Evolutionary conservation across 2,329 filamentous ascomycete genomes (phyloP).

Genomic region (Arthrobotrys iridis): DNA sequence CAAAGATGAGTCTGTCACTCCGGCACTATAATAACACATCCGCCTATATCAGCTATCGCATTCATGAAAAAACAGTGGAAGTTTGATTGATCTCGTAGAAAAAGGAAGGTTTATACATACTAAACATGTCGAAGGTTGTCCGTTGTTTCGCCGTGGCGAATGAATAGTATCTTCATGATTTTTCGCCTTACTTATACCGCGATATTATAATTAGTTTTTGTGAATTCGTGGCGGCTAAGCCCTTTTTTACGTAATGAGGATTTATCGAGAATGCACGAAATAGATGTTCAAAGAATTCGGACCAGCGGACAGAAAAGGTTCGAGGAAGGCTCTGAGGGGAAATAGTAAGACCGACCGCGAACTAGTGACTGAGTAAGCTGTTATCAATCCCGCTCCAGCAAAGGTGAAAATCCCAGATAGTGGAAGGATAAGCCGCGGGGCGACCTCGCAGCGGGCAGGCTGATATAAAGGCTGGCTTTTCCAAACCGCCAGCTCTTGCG

Average conservation of each 20-base stretch:
- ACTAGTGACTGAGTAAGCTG: background rate
- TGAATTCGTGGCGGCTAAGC: no score
- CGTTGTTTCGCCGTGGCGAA: slow-evolving; percentile 89
- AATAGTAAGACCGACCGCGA: background rate
- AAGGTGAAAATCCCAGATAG: background rate
- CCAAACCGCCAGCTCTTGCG: background rate
- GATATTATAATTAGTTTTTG: background rate
- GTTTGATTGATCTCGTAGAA: slow-evolving; percentile 44
- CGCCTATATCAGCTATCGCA: background rate
- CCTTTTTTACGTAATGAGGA: slow-evolving; percentile 5
- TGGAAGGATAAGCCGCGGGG: background rate
- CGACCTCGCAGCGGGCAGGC: background rate
- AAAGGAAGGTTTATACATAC: slow-evolving; percentile 65
- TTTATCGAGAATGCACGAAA: background rate
- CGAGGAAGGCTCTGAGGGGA: background rate
- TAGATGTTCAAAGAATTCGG: background rate
- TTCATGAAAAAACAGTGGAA: background rate
- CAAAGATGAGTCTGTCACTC: slow-evolving; percentile 79
- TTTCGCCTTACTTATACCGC: background rate
- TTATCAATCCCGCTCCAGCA: slow-evolving; percentile 1
- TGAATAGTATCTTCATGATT: slow-evolving; percentile 70
- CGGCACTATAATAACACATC: slow-evolving; percentile 69
- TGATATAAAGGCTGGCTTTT: background rate
- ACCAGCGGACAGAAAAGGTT: background rate
- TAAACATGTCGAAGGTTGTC: slow-evolving; percentile 84